Evolutionary conservation across 345 rosid species (phyloP).

Genomic region (Ricinus communis): DNA sequence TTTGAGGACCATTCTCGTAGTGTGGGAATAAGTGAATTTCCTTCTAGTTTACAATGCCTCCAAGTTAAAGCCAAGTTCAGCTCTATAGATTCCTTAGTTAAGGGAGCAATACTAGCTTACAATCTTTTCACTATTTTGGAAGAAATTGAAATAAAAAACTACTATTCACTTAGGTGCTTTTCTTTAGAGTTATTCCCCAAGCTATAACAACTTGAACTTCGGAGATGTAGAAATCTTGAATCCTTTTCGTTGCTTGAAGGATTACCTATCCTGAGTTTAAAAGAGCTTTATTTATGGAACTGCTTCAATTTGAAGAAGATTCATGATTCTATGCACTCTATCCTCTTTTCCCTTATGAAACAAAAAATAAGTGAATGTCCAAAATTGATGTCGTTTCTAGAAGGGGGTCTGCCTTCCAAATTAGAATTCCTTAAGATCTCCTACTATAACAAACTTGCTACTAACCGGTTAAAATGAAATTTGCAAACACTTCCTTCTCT

Average conservation of each 20-base stretch:
- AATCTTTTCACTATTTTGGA: too few relatives aligned
- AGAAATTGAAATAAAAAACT: too few relatives aligned
- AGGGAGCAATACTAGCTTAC: too few relatives aligned
- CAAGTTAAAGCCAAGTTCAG: too few relatives aligned
- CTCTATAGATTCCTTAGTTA: too few relatives aligned
- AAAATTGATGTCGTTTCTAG: conserved; percentile 7
- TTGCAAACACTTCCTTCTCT: conserved; percentile 12
- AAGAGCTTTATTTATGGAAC: not conserved
- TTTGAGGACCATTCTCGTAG: too few relatives aligned
- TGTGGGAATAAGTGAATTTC: too few relatives aligned
- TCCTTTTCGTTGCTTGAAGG: conserved; percentile 6
- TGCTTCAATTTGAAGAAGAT: conserved; percentile 15
- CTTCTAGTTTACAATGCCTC: too few relatives aligned
- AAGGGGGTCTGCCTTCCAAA: conserved; percentile 18
- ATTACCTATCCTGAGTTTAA: not conserved
- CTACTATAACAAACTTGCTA: conserved; percentile 6
- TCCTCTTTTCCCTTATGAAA: conserved; percentile 14
- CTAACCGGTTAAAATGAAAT: conserved; percentile 11
- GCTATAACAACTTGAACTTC: conserved; percentile 1
- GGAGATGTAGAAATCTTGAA: conserved; percentile 11
- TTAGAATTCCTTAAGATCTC: conserved; percentile 8
- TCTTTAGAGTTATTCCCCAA: conserved; percentile 19
- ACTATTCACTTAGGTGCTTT: conserved; percentile 8
- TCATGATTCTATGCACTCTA: conserved; percentile 5
- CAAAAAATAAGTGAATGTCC: conserved; percentile 10